Evolutionary conservation across 495 filamentous ascomycete genomes (phyloP).

Genomic region (Neurospora intermedia): DNA sequence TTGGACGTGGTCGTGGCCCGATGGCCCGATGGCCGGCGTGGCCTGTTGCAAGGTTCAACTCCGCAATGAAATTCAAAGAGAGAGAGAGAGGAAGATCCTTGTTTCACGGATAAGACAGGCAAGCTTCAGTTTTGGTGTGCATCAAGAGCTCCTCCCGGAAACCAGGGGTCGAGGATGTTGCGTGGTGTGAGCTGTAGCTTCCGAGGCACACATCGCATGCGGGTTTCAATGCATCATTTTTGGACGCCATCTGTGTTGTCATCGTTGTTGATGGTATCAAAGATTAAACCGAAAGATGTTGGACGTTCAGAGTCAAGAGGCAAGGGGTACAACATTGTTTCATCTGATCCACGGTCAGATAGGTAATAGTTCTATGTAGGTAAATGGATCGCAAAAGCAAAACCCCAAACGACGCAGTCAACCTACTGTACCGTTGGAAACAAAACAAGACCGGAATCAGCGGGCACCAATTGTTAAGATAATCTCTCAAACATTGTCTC

Average conservation of each 20-base stretch:
- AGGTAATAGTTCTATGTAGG: background rate
- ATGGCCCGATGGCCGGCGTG: background rate
- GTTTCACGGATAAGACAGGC: background rate
- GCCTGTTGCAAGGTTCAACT: background rate
- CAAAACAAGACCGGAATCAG: too few species aligned
- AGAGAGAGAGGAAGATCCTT: background rate
- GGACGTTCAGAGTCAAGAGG: background rate
- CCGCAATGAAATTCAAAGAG: background rate
- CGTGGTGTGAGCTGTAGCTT: background rate
- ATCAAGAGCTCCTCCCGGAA: background rate
- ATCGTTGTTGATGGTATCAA: background rate
- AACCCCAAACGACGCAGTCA: background rate
- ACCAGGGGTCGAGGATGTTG: background rate
- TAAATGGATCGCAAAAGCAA: background rate
- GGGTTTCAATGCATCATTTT: background rate
- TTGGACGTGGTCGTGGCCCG: background rate
- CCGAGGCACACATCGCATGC: background rate
- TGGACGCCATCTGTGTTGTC: background rate
- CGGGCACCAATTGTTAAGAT: too few species aligned
- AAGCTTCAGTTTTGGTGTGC: background rate
- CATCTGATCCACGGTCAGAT: background rate
- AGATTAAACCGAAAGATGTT: background rate
- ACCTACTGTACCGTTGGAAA: too few species aligned
- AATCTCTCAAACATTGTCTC: too few species aligned
- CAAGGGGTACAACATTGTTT: background rate